These are phyloP conservation scores for Malus hybrid DNA, from an alignment of 331 rosid species.

Conservation along the genomic window DNA sequence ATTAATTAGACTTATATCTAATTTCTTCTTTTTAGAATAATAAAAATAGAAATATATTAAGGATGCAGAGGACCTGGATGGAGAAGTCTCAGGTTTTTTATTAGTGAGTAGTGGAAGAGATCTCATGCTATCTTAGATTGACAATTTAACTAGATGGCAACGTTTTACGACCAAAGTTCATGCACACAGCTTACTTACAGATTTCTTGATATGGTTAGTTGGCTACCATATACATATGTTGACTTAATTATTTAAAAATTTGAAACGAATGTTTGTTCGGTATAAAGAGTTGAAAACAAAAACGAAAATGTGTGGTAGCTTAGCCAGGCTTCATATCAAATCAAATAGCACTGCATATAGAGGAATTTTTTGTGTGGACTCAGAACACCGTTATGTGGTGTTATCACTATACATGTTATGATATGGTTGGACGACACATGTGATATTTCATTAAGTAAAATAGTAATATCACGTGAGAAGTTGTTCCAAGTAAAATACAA, in stretches of 20 bases:
- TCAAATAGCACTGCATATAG: background rate
- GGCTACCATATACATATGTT: background rate
- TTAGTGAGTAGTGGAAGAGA: background rate
- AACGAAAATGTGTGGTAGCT: background rate
- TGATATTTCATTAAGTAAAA: no score
- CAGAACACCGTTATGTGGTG: no score
- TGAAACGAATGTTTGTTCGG: slow-evolving; percentile 27
- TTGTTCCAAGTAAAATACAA: no score
- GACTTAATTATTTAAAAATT: background rate
- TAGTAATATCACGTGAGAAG: no score
- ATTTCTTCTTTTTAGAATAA: no score
- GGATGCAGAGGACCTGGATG: background rate
- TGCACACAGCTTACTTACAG: background rate
- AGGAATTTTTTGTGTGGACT: no score
- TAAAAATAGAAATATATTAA: background rate
- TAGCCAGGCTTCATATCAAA: background rate
- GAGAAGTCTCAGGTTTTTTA: background rate
- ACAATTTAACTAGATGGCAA: background rate
- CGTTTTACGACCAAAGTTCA: slow-evolving; percentile 8
- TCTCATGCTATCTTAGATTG: background rate
- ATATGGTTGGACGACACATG: no score
- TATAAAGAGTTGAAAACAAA: background rate
- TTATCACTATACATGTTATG: no score
- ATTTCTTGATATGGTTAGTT: background rate
- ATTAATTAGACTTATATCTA: no score